Percentiles rank a stretch among this genome's conserved stretches.
Evolutionary conservation across 768 basidiomycete genomes (phyloP).

Genomic region (Boletus pseudopeckii): DNA sequence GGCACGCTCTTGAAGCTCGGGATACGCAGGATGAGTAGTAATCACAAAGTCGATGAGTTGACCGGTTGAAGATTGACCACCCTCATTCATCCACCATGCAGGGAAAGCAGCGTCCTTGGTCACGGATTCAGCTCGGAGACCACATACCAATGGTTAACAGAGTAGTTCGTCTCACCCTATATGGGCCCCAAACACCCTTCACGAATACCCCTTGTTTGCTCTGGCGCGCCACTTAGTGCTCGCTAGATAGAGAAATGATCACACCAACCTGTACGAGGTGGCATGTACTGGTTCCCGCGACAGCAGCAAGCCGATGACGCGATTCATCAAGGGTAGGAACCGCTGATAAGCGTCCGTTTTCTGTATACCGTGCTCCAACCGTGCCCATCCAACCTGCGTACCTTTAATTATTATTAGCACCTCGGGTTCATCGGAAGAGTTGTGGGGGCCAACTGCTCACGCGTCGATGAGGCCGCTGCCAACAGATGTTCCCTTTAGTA

Average conservation of each 20-base stretch:
- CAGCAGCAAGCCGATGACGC: conserved; percentile 78
- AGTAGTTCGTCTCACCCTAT: conserved; percentile 46
- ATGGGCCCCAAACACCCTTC: conserved; percentile 90
- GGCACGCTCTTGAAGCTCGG: conserved; percentile 60
- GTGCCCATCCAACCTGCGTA: conserved; percentile 99
- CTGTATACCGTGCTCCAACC: conserved; percentile 71
- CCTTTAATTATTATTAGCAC: conserved; percentile 31
- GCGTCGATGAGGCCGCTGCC: conserved; percentile 96
- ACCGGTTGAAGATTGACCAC: conserved; percentile 98
- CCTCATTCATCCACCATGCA: conserved; percentile 99
- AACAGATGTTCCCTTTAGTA: conserved; percentile 83
- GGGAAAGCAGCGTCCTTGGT: conserved; percentile 80
- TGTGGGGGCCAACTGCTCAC: conserved; percentile 39
- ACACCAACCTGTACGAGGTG: conserved; percentile 78
- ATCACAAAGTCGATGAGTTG: conserved; percentile 91
- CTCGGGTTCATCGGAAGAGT: neutral
- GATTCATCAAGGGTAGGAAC: conserved; percentile 73
- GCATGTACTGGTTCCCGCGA: conserved; percentile 96
- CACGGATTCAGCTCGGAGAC: conserved; percentile 2
- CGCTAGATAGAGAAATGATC: neutral
- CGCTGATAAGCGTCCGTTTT: conserved; percentile 49
- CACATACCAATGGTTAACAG: neutral
- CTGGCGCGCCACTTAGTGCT: conserved; percentile 34
- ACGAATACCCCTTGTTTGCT: conserved; percentile 84
- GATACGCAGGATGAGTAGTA: conserved; percentile 85